Percentiles rank a stretch among this genome's conserved stretches.
These are phyloP conservation scores for Salicornia ramosissima DNA, from an alignment of 148 eudicot genomes.

Conservation along the genomic window DNA sequence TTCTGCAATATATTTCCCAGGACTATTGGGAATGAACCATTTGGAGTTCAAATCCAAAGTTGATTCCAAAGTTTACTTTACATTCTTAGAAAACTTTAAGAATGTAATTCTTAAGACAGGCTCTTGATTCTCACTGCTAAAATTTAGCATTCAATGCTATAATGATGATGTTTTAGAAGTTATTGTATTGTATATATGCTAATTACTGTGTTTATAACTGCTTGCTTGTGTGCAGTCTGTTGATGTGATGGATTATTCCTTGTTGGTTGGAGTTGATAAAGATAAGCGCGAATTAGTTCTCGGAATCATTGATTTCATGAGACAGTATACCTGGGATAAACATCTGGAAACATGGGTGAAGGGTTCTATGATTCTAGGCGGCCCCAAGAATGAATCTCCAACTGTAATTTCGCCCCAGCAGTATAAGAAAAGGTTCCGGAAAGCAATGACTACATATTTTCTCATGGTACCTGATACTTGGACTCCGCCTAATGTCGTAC, in stretches of 20 bases:
- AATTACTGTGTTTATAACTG: not conserved
- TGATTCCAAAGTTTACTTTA: not conserved
- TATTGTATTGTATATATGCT: not conserved
- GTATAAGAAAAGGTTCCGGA: constrained; percentile 87
- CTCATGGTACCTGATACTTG: constrained; percentile 93
- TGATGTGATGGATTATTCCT: constrained; percentile 95
- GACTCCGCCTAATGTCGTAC: constrained; percentile 55
- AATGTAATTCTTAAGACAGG: not conserved
- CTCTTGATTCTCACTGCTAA: too few relatives aligned
- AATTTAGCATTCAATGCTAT: too few relatives aligned
- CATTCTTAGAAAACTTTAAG: not conserved
- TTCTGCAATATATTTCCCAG: not conserved
- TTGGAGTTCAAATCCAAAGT: not conserved
- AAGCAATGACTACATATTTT: constrained; percentile 94
- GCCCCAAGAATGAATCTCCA: constrained; percentile 79
- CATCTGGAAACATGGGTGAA: constrained; percentile 98
- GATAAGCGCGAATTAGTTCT: constrained; percentile 91
- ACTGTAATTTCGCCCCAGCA: constrained; percentile 93
- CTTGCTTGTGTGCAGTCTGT: constrained; percentile 53
- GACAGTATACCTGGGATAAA: constrained; percentile 98
- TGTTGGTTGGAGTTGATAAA: constrained; percentile 83
- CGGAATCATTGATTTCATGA: constrained; percentile 96
- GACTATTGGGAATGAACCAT: not conserved
- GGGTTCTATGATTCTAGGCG: constrained; percentile 90
- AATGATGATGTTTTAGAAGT: not conserved